Base-by-base conservation (phyloP, 2,329 filamentous ascomycete genomes). In the Orbilia ellipsospora region DNA sequence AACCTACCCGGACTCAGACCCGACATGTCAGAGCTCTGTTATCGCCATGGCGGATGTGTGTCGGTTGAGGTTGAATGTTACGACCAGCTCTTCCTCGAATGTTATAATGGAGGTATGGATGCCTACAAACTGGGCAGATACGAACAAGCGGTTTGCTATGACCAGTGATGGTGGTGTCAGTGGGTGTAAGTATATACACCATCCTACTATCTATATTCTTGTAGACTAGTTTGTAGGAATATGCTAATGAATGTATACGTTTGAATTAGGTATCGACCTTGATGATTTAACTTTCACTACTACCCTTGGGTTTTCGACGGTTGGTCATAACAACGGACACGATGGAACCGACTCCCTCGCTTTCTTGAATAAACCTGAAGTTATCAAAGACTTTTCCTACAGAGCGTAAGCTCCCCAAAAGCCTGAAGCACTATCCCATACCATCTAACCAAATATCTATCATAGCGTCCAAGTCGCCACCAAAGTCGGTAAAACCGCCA, bases 321-420 rank as follows among this genome's bases (percentile, higher is more conserved):
- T 76, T 4, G 76, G 65, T 1, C 55, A 65, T 57, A 68, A 77
- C 28, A 77, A 77, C 50, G 76, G 76, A 6, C 76, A 77, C 44
- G 59, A 66, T 42, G 70, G 76, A 16, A 20, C 10, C 42, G 44
- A 55, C n/a, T 55, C 56, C 1, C 0, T 50, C 2, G 44, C 75
- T 23, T 77, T 75, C 40, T 18, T 75, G 20, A 67, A 72, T 45
- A 42, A 40, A 6, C 70, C 70, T 1, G 75, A 77, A 50, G 60
- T 66, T 20, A 36, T 75, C 23, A 75, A 16, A 13, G 75, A 77
- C 36, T 77, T 77, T 57, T 60, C 70, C 6, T 75, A 69, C 45
- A 52, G 75, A 44, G 64, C 70, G 52, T 74, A 66, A 26, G 69
- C 56, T 2, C 23, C n/a, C 13, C 4, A 52, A 26, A 6, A 44